Conservation (phyloP, 495 filamentous ascomycete genomes). For the Trichoderma parareesei region DNA sequence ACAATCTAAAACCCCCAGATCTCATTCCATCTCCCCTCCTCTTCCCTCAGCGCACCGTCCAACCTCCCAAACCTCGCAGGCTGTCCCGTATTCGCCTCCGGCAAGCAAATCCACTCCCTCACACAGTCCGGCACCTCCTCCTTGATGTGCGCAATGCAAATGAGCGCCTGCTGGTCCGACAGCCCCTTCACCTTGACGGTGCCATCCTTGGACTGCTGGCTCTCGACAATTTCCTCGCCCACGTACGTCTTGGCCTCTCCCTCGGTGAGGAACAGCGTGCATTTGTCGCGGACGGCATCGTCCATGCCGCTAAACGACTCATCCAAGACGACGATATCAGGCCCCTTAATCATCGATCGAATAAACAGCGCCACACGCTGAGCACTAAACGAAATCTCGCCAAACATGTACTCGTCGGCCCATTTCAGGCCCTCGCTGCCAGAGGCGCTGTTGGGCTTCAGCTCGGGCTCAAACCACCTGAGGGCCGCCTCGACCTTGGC, state of each 20-base stretch:
- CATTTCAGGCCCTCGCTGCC: slow-evolving; percentile 41
- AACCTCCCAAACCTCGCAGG: slow-evolving; percentile 51
- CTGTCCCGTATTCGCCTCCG: slow-evolving; percentile 48
- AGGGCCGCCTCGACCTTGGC: slow-evolving; percentile 56
- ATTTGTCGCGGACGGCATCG: slow-evolving; percentile 71
- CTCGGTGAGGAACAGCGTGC: slow-evolving; percentile 62
- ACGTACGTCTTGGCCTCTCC: slow-evolving; percentile 42
- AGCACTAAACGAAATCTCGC: slow-evolving; percentile 63
- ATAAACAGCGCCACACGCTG: slow-evolving; percentile 83
- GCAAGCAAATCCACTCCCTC: slow-evolving; percentile 72
- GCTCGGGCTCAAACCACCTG: slow-evolving; percentile 64
- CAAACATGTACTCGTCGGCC: slow-evolving; percentile 62
- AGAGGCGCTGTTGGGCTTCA: slow-evolving; percentile 43
- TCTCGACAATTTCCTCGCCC: slow-evolving; percentile 30
- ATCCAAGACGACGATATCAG: slow-evolving; percentile 85
- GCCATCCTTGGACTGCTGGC: slow-evolving; percentile 28
- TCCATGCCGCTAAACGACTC: slow-evolving; percentile 92
- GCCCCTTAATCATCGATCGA: slow-evolving; percentile 70
- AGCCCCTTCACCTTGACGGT: slow-evolving; percentile 45
- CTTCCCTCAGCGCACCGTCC: slow-evolving; percentile 44
- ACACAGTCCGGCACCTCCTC: slow-evolving; percentile 82
- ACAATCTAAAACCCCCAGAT: slow-evolving; percentile 47
- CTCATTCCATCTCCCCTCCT: slow-evolving; percentile 47
- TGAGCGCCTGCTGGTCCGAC: slow-evolving; percentile 60
- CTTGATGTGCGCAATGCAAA: slow-evolving; percentile 81